Evolutionary conservation across 108 stramenopile species (phyloP).

Genomic region (Pseudonitzschia pungens): DNA sequence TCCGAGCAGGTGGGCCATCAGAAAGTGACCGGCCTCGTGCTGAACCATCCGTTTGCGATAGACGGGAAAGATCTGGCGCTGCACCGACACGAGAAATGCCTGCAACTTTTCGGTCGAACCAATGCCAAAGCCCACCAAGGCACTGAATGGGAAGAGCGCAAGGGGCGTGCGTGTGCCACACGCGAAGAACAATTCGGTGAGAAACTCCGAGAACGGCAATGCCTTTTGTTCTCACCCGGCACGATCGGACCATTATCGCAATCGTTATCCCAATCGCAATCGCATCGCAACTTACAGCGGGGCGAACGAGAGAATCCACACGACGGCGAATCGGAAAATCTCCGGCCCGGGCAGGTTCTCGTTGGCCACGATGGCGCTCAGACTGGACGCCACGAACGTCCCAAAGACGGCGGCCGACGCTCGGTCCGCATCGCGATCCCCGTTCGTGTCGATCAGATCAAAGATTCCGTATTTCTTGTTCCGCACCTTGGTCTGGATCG

Average conservation of each 20-base stretch:
- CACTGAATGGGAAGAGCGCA: background rate
- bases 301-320: conserved; percentile 73
- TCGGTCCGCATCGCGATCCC: conserved; percentile 80
- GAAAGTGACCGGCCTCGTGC: conserved; percentile 86
- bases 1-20: conserved; percentile 76
- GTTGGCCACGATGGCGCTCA: conserved; percentile 62
- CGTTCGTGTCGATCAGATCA: conserved; percentile 80
- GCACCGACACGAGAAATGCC: conserved; percentile 57
- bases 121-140: conserved; percentile 81
- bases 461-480: conserved; percentile 76
- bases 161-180: background rate
- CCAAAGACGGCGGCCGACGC: conserved; percentile 66
- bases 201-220: background rate
- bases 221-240: too few species aligned
- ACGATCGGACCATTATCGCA: background rate
- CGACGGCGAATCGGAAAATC: conserved; percentile 74
- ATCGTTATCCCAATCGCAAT: background rate
- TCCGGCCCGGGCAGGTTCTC: conserved; percentile 73
- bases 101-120: conserved; percentile 68
- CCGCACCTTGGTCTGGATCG: conserved; percentile 74
- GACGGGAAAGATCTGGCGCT: conserved; percentile 70
- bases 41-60: conserved; percentile 81
- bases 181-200: background rate
- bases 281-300: conserved; percentile 45
- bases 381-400: conserved; percentile 51